phyloP scores from a whole-genome alignment of 805 yeast genomes.

The Yamadazyma scolyti region DNA sequence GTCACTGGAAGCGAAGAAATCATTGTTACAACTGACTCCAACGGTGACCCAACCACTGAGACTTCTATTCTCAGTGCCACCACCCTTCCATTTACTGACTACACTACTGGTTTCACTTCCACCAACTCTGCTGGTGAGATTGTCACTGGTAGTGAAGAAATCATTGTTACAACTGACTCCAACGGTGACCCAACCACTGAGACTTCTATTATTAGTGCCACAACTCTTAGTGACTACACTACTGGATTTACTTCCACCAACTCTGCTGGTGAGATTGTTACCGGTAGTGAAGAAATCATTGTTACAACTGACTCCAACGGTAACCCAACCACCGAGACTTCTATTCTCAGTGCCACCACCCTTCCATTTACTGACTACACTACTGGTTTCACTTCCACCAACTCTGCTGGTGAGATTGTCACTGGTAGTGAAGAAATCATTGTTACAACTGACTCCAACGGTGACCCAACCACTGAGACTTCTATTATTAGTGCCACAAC shows the following conservation, averaged over 20 bases:
- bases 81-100: conserved; percentile 1
- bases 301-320: conserved; percentile 15
- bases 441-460: conserved; percentile 13
- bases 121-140: conserved; percentile 2
- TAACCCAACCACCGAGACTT: conserved; percentile 4
- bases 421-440: conserved; percentile 12
- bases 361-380: conserved; percentile 3
- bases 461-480: conserved; percentile 7
- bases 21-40: conserved; percentile 12
- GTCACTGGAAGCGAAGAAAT: conserved; percentile 11
- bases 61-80: background rate
- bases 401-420: conserved; percentile 10
- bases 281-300: conserved; percentile 12
- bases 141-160: conserved; percentile 8
- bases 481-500: conserved; percentile 1
- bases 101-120: conserved; percentile 7
- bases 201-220: conserved; percentile 1
- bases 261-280: conserved; percentile 11
- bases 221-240: conserved; percentile 2
- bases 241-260: conserved; percentile 12
- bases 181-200: conserved; percentile 9
- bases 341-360: background rate
- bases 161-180: conserved; percentile 13
- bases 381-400: conserved; percentile 11
- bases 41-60: conserved; percentile 9